Evolutionary conservation across 2,329 filamentous ascomycete genomes (phyloP).

Genomic region (Phyllosticta citrichinensis): DNA sequence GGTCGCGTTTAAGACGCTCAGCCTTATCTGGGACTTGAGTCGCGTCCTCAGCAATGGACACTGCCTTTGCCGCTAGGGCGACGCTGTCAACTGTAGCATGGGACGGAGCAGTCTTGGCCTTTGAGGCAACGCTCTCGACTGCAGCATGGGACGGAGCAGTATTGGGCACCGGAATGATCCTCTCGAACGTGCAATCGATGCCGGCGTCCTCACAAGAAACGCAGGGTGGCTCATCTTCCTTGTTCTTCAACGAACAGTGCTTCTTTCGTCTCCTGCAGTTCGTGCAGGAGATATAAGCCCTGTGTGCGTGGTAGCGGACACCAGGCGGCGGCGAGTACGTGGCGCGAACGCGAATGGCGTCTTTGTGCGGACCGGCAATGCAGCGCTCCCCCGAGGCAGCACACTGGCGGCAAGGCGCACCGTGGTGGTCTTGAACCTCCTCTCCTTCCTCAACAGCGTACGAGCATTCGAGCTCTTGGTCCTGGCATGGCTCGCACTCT

Average conservation of each 20-base stretch:
- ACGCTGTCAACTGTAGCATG: no score
- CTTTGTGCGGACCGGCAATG: background rate
- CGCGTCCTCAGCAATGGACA: no score
- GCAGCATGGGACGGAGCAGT: no score
- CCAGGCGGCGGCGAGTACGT: constrained; percentile 4
- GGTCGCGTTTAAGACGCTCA: no score
- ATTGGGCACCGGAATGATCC: background rate
- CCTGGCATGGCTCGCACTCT: constrained; percentile 18
- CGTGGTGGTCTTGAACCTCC: background rate
- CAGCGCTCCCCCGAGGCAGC: background rate
- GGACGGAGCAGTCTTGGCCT: no score
- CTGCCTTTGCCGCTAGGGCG: no score
- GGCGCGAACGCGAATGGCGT: background rate
- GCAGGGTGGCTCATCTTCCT: constrained; percentile 22
- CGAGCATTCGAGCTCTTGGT: background rate
- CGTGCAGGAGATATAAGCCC: constrained; percentile 16
- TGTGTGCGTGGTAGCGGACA: background rate
- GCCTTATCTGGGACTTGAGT: no score
- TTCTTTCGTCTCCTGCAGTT: constrained; percentile 20
- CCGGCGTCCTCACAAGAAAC: constrained; percentile 20
- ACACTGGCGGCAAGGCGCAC: background rate
- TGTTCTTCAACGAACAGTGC: constrained; percentile 23
- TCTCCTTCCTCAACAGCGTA: background rate
- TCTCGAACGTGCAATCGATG: constrained; percentile 23
- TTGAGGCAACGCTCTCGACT: no score